Evolutionary conservation across 1,139 yeast species (phyloP).

Genomic region (Debaryomyces subglobosus): DNA sequence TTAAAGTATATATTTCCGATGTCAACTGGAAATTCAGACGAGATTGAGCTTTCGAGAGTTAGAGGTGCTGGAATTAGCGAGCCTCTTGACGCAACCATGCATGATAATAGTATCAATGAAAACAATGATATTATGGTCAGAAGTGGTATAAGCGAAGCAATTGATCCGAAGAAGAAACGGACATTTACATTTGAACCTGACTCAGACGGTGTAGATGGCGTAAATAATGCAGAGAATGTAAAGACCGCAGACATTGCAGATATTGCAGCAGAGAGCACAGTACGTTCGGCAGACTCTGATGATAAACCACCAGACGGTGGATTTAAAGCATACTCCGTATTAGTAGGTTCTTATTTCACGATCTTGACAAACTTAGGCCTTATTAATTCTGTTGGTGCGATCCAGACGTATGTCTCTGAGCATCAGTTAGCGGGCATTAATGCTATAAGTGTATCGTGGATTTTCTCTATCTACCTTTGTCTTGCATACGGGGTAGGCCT

Average conservation of each 20-base stretch:
- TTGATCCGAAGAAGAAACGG: neutral
- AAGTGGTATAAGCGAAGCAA: neutral
- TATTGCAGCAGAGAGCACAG: neutral
- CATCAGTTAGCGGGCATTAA: constrained; percentile 51
- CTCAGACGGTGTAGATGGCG: neutral
- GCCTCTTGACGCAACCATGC: neutral
- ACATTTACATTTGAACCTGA: neutral
- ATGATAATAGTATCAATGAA: neutral
- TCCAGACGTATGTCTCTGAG: constrained; percentile 59
- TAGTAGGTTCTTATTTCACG: constrained; percentile 65
- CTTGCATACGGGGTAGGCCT: constrained; percentile 61
- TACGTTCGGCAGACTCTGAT: neutral
- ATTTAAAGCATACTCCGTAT: constrained; percentile 56
- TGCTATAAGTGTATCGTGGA: constrained; percentile 62
- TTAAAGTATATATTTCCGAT: neutral
- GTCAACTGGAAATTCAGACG: neutral
- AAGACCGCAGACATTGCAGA: neutral
- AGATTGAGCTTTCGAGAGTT: neutral
- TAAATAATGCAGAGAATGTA: neutral
- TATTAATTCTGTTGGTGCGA: constrained; percentile 63
- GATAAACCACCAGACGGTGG: constrained; percentile 62
- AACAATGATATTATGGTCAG: neutral
- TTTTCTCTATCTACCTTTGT: constrained; percentile 63
- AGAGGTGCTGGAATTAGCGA: neutral
- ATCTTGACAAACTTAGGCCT: constrained; percentile 62